phyloP scores from a whole-genome alignment of 2,329 filamentous ascomycete genomes.

The Curvularia lunata region DNA sequence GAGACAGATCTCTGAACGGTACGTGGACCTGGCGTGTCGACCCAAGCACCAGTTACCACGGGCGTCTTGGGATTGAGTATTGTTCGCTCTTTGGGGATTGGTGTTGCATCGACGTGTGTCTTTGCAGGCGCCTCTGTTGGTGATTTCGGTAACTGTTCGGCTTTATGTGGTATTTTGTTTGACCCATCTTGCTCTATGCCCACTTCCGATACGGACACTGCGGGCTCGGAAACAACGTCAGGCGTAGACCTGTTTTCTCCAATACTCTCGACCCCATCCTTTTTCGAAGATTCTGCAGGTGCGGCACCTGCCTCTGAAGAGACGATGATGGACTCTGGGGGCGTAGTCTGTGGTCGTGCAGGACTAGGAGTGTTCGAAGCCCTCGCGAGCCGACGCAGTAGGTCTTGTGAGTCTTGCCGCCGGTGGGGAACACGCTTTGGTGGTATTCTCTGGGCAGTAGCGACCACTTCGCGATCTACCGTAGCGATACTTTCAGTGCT shows the following conservation, averaged over 20 bases:
- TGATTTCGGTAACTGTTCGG: constrained; percentile 10
- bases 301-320: constrained; percentile 25
- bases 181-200: constrained; percentile 16
- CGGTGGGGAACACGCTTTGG: constrained; percentile 39
- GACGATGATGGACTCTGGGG: constrained; percentile 21
- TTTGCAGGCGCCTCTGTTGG: constrained; percentile 5
- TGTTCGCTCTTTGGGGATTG: constrained; percentile 33
- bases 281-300: constrained; percentile 5
- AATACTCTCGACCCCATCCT: constrained; percentile 1
- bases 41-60: constrained; percentile 56
- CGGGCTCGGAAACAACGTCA: constrained; percentile 6
- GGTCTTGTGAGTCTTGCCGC: constrained; percentile 54
- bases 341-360: constrained; percentile 32
- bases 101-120: constrained; percentile 34
- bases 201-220: background rate
- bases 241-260: constrained; percentile 9
- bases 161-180: constrained; percentile 7
- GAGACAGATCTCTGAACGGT: constrained; percentile 24
- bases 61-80: constrained; percentile 50
- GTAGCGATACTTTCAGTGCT: constrained; percentile 43
- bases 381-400: constrained; percentile 55
- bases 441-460: constrained; percentile 29
- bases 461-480: constrained; percentile 37
- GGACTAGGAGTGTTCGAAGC: constrained; percentile 57
- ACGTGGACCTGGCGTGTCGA: constrained; percentile 54